Evolutionary conservation across 2,329 filamentous ascomycete species (phyloP).

Genomic region (Fusarium phyllophilum): DNA sequence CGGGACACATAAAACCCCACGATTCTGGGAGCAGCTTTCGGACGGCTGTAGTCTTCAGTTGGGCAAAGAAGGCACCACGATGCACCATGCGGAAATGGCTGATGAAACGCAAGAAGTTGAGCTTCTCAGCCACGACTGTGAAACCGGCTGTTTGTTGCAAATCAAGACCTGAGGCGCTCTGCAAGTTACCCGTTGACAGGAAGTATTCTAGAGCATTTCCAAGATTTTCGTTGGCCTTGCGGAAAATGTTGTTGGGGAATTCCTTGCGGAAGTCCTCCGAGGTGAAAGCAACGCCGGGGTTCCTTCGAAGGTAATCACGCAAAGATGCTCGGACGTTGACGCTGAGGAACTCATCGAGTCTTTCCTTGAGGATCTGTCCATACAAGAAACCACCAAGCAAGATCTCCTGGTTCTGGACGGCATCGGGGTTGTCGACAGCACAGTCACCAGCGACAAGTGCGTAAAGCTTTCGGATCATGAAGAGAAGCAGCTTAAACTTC

Average conservation of each 20-base stretch:
- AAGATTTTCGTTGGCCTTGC: constrained; percentile 86
- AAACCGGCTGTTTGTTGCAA: constrained; percentile 95
- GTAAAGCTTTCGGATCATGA: constrained; percentile 97
- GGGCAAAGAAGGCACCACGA: constrained; percentile 97
- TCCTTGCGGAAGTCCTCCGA: constrained; percentile 82
- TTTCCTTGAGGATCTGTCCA: constrained; percentile 94
- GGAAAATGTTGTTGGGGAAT: constrained; percentile 81
- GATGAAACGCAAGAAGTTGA: constrained; percentile 98
- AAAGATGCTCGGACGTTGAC: constrained; percentile 62
- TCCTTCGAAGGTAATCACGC: constrained; percentile 66
- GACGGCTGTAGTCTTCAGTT: constrained; percentile 96
- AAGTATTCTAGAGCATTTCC: constrained; percentile 93
- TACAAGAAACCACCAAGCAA: constrained; percentile 93
- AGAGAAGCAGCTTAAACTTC: constrained; percentile 93
- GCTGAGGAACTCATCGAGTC: constrained; percentile 86
- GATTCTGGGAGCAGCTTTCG: constrained; percentile 95
- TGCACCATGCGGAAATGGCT: constrained; percentile 99
- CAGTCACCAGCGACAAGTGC: constrained; percentile 92
- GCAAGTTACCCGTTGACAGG: constrained; percentile 91
- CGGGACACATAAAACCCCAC: constrained; percentile 97
- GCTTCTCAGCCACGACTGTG: constrained; percentile 96
- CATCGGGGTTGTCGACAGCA: constrained; percentile 93
- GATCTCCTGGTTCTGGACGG: constrained; percentile 95
- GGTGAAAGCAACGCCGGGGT: constrained; percentile 75
- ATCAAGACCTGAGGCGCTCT: constrained; percentile 91